A percentile compares a stretch with the other conserved stretches of the same genome.
These are phyloP conservation scores for Dalbergia oliveri DNA, from an alignment of 306 rosid genomes.

Conservation along the genomic window DNA sequence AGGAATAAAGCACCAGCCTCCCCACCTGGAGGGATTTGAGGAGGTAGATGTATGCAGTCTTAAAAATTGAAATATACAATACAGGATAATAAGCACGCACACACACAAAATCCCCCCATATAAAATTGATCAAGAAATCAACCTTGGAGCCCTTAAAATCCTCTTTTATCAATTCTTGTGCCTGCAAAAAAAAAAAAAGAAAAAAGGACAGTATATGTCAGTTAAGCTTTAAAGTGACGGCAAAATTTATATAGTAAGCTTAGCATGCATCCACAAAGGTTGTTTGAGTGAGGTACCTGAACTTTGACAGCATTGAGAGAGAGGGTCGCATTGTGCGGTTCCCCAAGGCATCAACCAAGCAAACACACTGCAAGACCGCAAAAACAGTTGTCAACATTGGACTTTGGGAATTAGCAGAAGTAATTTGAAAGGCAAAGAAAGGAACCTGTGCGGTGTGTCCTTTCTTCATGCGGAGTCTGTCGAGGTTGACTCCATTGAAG, in stretches of 20 bases:
- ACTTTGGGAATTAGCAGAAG: slow-evolving; percentile 8
- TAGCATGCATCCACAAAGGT: not conserved
- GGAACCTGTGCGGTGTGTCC: slow-evolving; percentile 92
- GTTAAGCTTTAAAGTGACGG: not conserved
- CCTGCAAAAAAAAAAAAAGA: slow-evolving; percentile 56
- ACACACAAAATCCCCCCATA: not conserved
- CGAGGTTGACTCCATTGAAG: slow-evolving; percentile 72
- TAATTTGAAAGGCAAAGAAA: not conserved
- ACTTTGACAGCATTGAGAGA: slow-evolving; percentile 87
- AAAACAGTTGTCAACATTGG: slow-evolving; percentile 19
- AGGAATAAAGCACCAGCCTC: not conserved
- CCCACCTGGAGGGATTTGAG: no score
- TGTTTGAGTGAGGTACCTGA: slow-evolving; percentile 58
- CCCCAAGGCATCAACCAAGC: slow-evolving; percentile 86
- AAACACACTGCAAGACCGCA: slow-evolving; percentile 75
- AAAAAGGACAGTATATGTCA: not conserved
- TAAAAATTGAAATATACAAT: not conserved
- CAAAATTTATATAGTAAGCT: not conserved
- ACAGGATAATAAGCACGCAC: not conserved
- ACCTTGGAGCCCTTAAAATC: slow-evolving; percentile 97
- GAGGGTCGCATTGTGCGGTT: slow-evolving; percentile 98
- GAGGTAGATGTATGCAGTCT: no score
- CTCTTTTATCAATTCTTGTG: slow-evolving; percentile 71
- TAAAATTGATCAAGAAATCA: slow-evolving; percentile 42
- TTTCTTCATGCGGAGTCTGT: slow-evolving; percentile 73